Evolutionary conservation across 2,329 filamentous ascomycete genomes (phyloP).

Genomic region (Helotiales sp.): DNA sequence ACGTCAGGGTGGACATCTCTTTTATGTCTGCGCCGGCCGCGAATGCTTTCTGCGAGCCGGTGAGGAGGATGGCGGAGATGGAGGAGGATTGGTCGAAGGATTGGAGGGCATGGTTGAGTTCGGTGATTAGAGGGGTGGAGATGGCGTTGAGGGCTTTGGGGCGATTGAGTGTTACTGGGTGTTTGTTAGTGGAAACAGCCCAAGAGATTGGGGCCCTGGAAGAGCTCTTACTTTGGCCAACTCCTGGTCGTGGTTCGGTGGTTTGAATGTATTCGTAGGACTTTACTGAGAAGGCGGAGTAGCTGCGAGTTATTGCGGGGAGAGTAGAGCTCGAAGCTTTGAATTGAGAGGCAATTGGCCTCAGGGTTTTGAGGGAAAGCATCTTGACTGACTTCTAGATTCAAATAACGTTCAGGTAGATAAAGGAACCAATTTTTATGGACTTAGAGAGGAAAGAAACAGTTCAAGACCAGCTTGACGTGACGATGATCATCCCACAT

Average conservation of each 20-base stretch:
- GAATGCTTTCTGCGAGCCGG: slow-evolving; percentile 86
- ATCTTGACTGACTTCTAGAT: slow-evolving; percentile 19
- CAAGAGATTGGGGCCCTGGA: neutral
- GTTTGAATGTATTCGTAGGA: slow-evolving; percentile 81
- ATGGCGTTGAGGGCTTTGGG: slow-evolving; percentile 96
- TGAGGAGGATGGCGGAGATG: slow-evolving; percentile 78
- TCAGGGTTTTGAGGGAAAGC: slow-evolving; percentile 31
- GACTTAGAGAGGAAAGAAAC: neutral
- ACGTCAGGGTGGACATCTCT: slow-evolving; percentile 93
- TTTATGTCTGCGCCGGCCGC: slow-evolving; percentile 98
- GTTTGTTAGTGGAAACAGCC: neutral
- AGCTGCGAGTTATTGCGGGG: slow-evolving; percentile 30
- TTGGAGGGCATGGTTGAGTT: slow-evolving; percentile 78
- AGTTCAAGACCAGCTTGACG: slow-evolving; percentile 19
- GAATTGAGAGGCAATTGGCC: slow-evolving; percentile 34
- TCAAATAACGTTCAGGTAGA: neutral
- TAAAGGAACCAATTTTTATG: neutral
- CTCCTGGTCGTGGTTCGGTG: slow-evolving; percentile 81
- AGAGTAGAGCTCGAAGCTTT: slow-evolving; percentile 26
- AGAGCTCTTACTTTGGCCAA: slow-evolving; percentile 61
- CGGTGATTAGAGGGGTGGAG: slow-evolving; percentile 83
- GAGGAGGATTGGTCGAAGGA: slow-evolving; percentile 68
- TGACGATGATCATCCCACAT: neutral
- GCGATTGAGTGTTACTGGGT: slow-evolving; percentile 82
- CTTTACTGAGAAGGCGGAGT: slow-evolving; percentile 33